phyloP scores from a whole-genome alignment of 2,329 filamentous ascomycete species.

The Arthrocladium fulminans region DNA sequence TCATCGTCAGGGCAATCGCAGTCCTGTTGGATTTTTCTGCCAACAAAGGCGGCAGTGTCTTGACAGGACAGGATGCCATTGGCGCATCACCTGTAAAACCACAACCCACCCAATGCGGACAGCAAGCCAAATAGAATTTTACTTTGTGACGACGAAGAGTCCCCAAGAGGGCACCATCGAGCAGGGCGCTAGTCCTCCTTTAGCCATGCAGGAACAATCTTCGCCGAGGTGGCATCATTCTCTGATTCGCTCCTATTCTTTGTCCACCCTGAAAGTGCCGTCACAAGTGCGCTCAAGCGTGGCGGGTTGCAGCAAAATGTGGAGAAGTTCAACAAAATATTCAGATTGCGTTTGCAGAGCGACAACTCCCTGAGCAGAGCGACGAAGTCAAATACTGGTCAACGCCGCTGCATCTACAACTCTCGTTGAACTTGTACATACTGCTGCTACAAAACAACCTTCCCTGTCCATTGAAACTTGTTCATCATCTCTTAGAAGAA shows the following conservation, averaged over 20 bases:
- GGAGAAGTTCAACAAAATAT: slow-evolving; percentile 4
- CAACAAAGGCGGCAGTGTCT: neutral
- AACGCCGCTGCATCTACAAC: slow-evolving; percentile 1
- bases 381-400: slow-evolving; percentile 1
- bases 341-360: slow-evolving; percentile 5
- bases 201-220: slow-evolving; percentile 2
- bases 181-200: no score
- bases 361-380: neutral
- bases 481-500: neutral
- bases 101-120: neutral
- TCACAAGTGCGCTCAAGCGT: neutral
- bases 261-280: neutral
- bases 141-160: no score
- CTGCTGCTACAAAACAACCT: neutral
- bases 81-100: neutral
- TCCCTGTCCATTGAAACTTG: neutral
- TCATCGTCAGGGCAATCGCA: no score
- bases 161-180: no score
- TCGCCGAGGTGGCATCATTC: neutral
- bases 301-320: neutral
- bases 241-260: neutral
- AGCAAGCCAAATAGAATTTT: neutral
- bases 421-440: neutral
- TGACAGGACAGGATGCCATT: neutral
- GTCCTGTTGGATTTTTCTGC: no score